Base-by-base conservation (phyloP, 2,329 filamentous ascomycete genomes). In the Penicillium brasilianum region DNA sequence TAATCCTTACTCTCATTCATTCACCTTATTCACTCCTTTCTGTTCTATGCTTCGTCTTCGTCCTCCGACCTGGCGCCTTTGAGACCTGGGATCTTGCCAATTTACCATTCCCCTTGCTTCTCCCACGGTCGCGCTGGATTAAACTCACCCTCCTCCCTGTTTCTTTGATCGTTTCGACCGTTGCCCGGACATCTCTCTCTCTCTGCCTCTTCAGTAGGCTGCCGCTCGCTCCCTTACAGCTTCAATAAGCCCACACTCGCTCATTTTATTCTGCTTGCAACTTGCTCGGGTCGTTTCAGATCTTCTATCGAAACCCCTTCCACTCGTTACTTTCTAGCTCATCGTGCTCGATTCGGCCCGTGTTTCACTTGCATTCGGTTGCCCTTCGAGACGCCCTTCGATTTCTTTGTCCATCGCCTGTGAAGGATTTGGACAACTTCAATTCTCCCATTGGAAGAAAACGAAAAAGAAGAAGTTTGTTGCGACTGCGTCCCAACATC, bases 21-120 rank as follows among this genome's bases (percentile, higher is more conserved):
- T 69, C 63, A 69, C 62, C 59, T 63, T 61, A 71, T 69, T 66
- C 63, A 65, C 61, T 69, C 65, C 62, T 67, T 70, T 53, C 56
- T 41, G 48, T 66, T 57, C 62, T 61, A 52, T 65, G 62, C 59
- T 65, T 60, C 61, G 51, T 62, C 59, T 51, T 62, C 55, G 60
- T 56, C 61, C 58, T 61, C 52, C 59, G 32, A 59, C 41, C 30
- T 54, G 60, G 63, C 57, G 63, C 58, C 58, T 64, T 67, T 63
- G 66, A 43, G 52, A 68, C 68, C 65, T 66, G 66, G 68, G 65
- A 57, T 57, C 58, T 50, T 51, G 64, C 56, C 59, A 68, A 66
- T 63, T 57, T 44, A 37, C 59, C 51, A 14, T 20, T 61, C 65
- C 62, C 64, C 67, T 69, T 66, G 59, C 67, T 55, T 64, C 39